phyloP scores from a whole-genome alignment of 345 rosid species.

The Durio zibethinus region DNA sequence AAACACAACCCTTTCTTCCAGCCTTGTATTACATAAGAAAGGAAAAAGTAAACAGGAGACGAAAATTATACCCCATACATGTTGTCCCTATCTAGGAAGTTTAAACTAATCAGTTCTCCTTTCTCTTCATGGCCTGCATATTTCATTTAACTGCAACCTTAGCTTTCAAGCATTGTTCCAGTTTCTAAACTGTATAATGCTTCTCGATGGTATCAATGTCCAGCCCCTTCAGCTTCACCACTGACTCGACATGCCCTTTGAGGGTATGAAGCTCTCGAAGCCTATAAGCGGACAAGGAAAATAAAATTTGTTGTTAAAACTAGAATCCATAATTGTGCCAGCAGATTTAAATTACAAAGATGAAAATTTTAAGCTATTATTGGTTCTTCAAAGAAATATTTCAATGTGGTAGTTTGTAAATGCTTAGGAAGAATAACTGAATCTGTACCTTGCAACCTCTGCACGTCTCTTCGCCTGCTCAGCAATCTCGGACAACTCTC shows the following conservation, averaged over 20 bases:
- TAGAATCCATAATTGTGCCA: background rate
- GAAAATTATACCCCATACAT: slow-evolving; percentile 18
- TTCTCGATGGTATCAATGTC: slow-evolving; percentile 78
- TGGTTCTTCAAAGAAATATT: background rate
- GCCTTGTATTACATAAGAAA: background rate
- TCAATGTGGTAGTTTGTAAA: background rate
- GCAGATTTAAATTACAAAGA: background rate
- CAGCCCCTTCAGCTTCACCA: slow-evolving; percentile 79
- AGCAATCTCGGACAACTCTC: slow-evolving; percentile 77
- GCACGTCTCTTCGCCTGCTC: slow-evolving; percentile 90
- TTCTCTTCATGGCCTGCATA: background rate
- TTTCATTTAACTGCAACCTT: slow-evolving; percentile 13
- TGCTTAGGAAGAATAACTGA: background rate
- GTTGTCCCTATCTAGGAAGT: slow-evolving; percentile 17
- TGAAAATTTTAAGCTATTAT: background rate
- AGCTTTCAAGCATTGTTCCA: background rate
- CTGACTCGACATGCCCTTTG: slow-evolving; percentile 87
- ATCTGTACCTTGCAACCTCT: slow-evolving; percentile 71
- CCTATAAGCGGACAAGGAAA: slow-evolving; percentile 30
- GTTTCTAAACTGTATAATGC: slow-evolving; percentile 64
- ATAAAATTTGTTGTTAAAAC: background rate
- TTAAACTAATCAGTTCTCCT: slow-evolving; percentile 11
- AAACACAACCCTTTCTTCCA: slow-evolving; percentile 22
- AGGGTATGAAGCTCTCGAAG: slow-evolving; percentile 79
- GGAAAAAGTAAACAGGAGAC: slow-evolving; percentile 7